Conservation (phyloP, 2,329 filamentous ascomycete species). For the Huntiella omanensis region DNA sequence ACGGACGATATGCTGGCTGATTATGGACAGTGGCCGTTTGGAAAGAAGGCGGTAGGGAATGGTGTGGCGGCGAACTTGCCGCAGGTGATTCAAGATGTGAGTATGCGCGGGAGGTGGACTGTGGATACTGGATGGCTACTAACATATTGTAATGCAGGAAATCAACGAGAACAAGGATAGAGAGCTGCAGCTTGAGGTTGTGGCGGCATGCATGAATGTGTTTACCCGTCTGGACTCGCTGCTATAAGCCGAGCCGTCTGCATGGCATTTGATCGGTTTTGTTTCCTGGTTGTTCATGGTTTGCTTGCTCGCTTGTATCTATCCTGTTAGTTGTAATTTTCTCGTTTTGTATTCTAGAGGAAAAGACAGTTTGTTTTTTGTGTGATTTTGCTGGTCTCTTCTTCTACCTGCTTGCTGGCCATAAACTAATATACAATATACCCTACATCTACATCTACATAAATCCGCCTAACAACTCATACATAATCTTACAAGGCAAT, state of each 20-base stretch:
- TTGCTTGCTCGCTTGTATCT: not conserved
- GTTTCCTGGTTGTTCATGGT: not conserved
- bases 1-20: constrained; percentile 90
- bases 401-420: too few species aligned
- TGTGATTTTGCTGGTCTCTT: too few species aligned
- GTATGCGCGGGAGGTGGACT: constrained; percentile 12
- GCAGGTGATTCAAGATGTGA: constrained; percentile 60
- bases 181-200: constrained; percentile 91
- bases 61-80: constrained; percentile 87
- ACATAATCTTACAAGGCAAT: constrained; percentile 10
- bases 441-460: too few species aligned
- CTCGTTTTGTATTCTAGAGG: too few species aligned
- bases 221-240: constrained; percentile 95
- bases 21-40: constrained; percentile 96
- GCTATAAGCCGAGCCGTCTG: constrained; percentile 34
- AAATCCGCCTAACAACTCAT: not conserved
- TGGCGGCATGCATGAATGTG: constrained; percentile 89
- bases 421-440: too few species aligned
- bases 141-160: constrained; percentile 31
- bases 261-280: too few species aligned
- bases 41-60: constrained; percentile 55
- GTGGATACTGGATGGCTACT: constrained; percentile 9
- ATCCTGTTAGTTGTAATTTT: not conserved
- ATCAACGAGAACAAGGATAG: constrained; percentile 74
- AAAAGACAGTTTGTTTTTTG: too few species aligned